These are phyloP conservation scores for Debaryomyces tyrocola DNA, from an alignment of 805 yeast species.

Conservation along the genomic window DNA sequence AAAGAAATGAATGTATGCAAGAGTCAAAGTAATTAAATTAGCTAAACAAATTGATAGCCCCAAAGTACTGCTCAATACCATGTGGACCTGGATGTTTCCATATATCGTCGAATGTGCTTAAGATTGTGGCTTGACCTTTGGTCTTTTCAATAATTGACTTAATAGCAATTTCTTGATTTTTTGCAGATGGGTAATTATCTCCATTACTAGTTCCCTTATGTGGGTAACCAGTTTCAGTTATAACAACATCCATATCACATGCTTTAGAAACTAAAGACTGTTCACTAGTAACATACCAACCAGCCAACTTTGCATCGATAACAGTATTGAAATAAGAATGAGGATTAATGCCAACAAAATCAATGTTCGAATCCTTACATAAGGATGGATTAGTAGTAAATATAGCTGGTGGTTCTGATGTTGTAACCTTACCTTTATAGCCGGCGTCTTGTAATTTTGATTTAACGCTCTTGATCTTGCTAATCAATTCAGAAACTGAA, in stretches of 20 bases:
- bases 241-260: slow-evolving; percentile 59
- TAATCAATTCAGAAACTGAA: slow-evolving; percentile 59
- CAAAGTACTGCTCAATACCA: slow-evolving; percentile 86
- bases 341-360: slow-evolving; percentile 82
- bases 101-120: slow-evolving; percentile 78
- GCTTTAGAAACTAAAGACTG: slow-evolving; percentile 48
- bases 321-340: slow-evolving; percentile 78
- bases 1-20: not conserved
- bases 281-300: slow-evolving; percentile 68
- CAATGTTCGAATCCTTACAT: slow-evolving; percentile 70
- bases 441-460: slow-evolving; percentile 63
- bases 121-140: slow-evolving; percentile 63
- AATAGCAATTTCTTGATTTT: slow-evolving; percentile 72
- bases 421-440: slow-evolving; percentile 71
- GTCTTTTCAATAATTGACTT: slow-evolving; percentile 56
- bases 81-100: slow-evolving; percentile 88
- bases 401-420: slow-evolving; percentile 87
- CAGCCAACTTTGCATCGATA: slow-evolving; percentile 66
- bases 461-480: slow-evolving; percentile 67
- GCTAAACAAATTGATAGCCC: slow-evolving; percentile 48
- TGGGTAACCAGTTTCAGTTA: slow-evolving; percentile 92
- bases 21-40: slow-evolving; percentile 4
- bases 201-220: slow-evolving; percentile 72
- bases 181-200: slow-evolving; percentile 64
- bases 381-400: slow-evolving; percentile 63